A percentile compares a stretch with the other conserved stretches of the same genome.
These are phyloP conservation scores for Cladosporium sp. DNA, from an alignment of 2,329 filamentous ascomycete genomes.

Conservation along the genomic window DNA sequence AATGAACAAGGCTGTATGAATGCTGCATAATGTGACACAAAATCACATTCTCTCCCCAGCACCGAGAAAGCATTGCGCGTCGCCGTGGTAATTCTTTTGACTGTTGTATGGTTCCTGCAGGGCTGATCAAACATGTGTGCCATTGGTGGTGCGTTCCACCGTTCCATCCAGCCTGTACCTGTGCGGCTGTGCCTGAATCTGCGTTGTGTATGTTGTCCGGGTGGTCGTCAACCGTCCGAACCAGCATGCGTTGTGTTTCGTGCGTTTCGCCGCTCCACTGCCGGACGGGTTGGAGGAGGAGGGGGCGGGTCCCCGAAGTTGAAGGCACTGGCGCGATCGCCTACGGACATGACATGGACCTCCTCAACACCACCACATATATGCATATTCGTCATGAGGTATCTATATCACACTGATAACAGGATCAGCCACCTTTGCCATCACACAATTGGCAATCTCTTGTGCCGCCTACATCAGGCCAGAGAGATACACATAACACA, in stretches of 20 bases:
- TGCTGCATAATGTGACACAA: conserved; percentile 11
- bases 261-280: neutral
- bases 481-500: neutral
- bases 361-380: neutral
- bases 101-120: neutral
- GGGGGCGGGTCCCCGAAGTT: neutral
- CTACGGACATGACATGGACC: neutral
- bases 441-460: neutral
- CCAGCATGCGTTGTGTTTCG: neutral
- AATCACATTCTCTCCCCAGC: neutral
- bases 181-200: neutral
- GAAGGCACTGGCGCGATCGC: neutral
- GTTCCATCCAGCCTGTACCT: neutral
- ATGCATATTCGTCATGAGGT: neutral
- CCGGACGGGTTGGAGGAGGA: conserved; percentile 2
- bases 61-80: neutral
- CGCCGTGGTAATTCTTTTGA: neutral
- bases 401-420: neutral
- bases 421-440: neutral
- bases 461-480: neutral
- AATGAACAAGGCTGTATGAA: conserved; percentile 19
- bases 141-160: conserved; percentile 6
- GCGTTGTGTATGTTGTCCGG: conserved; percentile 2
- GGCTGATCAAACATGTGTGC: conserved; percentile 14
- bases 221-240: conserved; percentile 16